Base-by-base conservation (phyloP, 2,329 filamentous ascomycete species). In the Colletotrichum sublineola region DNA sequence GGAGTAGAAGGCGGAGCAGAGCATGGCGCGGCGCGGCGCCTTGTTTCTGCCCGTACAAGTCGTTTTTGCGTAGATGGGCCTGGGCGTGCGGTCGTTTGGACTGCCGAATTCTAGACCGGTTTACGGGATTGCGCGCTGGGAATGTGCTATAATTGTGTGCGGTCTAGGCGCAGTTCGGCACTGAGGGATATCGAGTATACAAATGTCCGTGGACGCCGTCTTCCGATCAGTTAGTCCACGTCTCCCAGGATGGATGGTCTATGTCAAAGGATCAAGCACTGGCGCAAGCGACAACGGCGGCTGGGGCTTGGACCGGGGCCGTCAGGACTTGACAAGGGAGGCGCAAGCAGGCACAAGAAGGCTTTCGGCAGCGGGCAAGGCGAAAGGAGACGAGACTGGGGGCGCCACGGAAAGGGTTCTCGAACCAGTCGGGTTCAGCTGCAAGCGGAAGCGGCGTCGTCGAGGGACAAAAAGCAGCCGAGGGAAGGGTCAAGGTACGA, bases 21-120 rank as follows among this genome's bases (percentile, higher is more conserved):
- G 66, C 66, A 73, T 73, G 66, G 70, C 60, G 61, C 69, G 66
- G 53, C 64, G 64, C 57, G 66, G 53, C 64, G 64, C 57, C 69
- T 64, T 40, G 29, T 50, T 31, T 58, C 44, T 46, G 60, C 20
- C 42, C 8, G 24, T 56, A 31, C 15, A 29, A 33, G 42, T 24
- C 46, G 46, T 5, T 36, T 24, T 24, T 24, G 63, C 31, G 42
- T 15, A 20, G n/a, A 38, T 57, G 36, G 36, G 36, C n/a, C 5
- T 58, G 46, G 33, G 61, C 55, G 66, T 70, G 61, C 46, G 69
- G 55, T 69, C 18, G 20, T 46, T 46, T 69, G 48, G 60, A 73
- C 60, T 64, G 56, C 60, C 55, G 55, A 42, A 52, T 33, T 65
- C 55, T 65, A 44, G 66, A 11, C 66, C 70, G 38, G 66, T 65